Conservation (phyloP, 2,329 filamentous ascomycete genomes). For the Colletotrichum phormii region DNA sequence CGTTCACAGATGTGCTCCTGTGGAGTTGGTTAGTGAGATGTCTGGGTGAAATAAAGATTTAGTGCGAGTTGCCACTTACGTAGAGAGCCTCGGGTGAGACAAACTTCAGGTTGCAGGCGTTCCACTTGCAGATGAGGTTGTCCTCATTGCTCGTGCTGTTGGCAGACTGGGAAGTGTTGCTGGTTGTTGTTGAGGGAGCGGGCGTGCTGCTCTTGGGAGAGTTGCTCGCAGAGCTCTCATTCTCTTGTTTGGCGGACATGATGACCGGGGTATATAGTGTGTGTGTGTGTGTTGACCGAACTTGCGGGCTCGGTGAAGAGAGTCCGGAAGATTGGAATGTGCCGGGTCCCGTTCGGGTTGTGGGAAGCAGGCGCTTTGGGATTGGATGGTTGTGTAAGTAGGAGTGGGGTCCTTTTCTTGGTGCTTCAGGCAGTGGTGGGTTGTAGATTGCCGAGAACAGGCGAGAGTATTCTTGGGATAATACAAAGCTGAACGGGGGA, state of each 20-base stretch:
- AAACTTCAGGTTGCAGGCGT: constrained; percentile 69
- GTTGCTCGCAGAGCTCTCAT: constrained; percentile 52
- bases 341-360: constrained; percentile 12
- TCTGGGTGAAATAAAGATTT: not conserved
- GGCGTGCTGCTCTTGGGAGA: constrained; percentile 66
- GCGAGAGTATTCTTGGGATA: constrained; percentile 16
- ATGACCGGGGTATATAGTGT: constrained; percentile 10
- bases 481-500: not conserved
- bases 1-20: constrained; percentile 98
- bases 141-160: constrained; percentile 54
- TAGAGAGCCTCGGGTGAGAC: constrained; percentile 68
- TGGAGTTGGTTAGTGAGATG: not conserved
- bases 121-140: constrained; percentile 71
- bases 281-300: constrained; percentile 8
- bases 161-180: constrained; percentile 57
- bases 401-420: constrained; percentile 3
- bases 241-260: constrained; percentile 41
- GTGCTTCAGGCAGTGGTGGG: constrained; percentile 7
- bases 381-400: constrained; percentile 28
- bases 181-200: constrained; percentile 61
- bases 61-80: constrained; percentile 53
- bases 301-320: constrained; percentile 13
- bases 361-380: not conserved
- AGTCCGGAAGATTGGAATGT: constrained; percentile 1
- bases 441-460: constrained; percentile 27